Conservation (phyloP, 768 basidiomycete species). For the Pholiota conissans region DNA sequence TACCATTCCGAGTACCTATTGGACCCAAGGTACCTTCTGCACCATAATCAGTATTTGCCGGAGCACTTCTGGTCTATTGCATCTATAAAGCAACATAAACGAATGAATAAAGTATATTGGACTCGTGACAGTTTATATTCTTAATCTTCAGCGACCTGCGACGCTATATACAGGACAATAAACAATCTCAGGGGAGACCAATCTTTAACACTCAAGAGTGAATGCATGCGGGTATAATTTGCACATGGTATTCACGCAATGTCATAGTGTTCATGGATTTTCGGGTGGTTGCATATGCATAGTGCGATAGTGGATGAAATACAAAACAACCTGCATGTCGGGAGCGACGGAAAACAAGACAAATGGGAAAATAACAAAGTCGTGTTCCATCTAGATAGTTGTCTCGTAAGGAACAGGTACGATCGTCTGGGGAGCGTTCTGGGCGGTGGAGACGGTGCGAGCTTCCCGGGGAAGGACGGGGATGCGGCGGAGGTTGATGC, state of each 20-base stretch:
- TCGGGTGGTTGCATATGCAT: slow-evolving; percentile 24
- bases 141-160: no score
- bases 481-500: slow-evolving; percentile 81
- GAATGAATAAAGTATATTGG: no score
- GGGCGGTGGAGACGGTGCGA: slow-evolving; percentile 64
- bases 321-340: slow-evolving; percentile 23
- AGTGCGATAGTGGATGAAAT: slow-evolving; percentile 22
- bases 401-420: slow-evolving; percentile 94
- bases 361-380: slow-evolving; percentile 16
- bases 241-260: slow-evolving; percentile 2
- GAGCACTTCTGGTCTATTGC: no score
- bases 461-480: slow-evolving; percentile 82
- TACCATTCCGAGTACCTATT: no score
- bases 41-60: no score
- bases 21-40: no score
- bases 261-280: slow-evolving; percentile 19
- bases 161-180: no score
- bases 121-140: no score
- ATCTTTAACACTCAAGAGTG: no score
- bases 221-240: no score
- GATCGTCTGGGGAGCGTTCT: slow-evolving; percentile 92
- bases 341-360: slow-evolving; percentile 17
- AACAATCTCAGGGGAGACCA: no score
- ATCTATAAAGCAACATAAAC: no score
- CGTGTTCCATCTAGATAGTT: slow-evolving; percentile 68